Percentiles rank a stretch among this genome's conserved stretches.
Evolutionary conservation across 2,329 filamentous ascomycete genomes (phyloP).

Genomic region (Cyphellophora europaea): DNA sequence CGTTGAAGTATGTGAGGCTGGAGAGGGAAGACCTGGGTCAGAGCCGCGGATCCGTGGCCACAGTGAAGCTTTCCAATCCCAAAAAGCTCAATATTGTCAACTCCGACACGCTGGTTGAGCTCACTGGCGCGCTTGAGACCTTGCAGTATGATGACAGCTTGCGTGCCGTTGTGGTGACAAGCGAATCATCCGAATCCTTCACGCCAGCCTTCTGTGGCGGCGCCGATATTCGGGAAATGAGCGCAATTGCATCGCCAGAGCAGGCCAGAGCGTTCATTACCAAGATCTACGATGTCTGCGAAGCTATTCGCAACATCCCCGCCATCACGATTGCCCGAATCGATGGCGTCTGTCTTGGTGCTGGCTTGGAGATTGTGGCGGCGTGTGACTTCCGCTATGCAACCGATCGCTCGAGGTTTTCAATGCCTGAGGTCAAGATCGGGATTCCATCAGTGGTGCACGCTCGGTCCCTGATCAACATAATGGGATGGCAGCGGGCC

Average conservation of each 20-base stretch:
- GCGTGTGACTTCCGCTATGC: constrained; percentile 17
- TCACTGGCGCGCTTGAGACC: neutral
- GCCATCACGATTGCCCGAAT: constrained; percentile 6
- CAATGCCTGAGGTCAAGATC: constrained; percentile 15
- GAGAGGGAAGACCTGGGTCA: neutral
- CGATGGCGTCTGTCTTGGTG: constrained; percentile 12
- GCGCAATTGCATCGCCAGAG: constrained; percentile 13
- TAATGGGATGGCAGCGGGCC: constrained; percentile 17
- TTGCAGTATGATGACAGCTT: neutral
- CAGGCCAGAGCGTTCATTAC: constrained; percentile 28
- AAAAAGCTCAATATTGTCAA: constrained; percentile 1
- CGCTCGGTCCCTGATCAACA: constrained; percentile 14
- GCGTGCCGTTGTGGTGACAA: neutral
- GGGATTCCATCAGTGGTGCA: constrained; percentile 17
- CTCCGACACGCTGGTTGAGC: neutral
- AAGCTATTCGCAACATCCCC: constrained; percentile 4
- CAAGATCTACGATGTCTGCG: constrained; percentile 21
- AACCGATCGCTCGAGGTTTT: constrained; percentile 7
- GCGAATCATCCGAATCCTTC: constrained; percentile 41
- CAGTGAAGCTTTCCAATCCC: neutral
- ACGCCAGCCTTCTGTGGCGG: constrained; percentile 91
- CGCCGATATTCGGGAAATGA: constrained; percentile 73
- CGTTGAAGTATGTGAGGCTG: too few relatives aligned
- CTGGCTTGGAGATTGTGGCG: constrained; percentile 15
- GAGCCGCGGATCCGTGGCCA: neutral